These are phyloP conservation scores for Hypomontagnella monticulosa DNA, from an alignment of 495 filamentous ascomycete species.

Conservation along the genomic window DNA sequence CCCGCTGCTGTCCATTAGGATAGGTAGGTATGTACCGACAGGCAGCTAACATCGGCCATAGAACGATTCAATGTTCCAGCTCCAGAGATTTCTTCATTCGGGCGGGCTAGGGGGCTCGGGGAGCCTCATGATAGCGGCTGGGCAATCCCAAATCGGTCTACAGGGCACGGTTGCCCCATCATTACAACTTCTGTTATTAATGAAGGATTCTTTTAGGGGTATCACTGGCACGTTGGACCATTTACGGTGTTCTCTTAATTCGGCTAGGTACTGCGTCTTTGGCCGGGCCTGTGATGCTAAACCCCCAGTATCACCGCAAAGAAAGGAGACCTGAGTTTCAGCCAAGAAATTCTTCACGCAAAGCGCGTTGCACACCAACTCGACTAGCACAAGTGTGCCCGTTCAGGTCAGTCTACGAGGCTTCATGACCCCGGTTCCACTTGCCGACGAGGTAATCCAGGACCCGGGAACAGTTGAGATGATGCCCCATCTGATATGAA, in stretches of 20 bases:
- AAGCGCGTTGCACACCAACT: slow-evolving; percentile 35
- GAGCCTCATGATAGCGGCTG: slow-evolving; percentile 37
- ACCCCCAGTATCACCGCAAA: slow-evolving; percentile 3
- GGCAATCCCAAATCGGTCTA: slow-evolving; percentile 5
- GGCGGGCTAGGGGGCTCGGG: neutral
- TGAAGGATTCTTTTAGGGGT: slow-evolving; percentile 22
- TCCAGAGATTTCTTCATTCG: neutral
- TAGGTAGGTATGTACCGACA: neutral
- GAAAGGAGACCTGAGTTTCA: slow-evolving; percentile 36
- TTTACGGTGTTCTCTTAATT: slow-evolving; percentile 16
- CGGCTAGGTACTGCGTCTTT: slow-evolving; percentile 8
- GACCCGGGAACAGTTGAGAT: slow-evolving; percentile 16
- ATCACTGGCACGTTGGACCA: slow-evolving; percentile 8
- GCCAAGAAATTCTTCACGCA: slow-evolving; percentile 42
- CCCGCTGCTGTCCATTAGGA: neutral
- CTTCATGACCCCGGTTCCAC: slow-evolving; percentile 19
- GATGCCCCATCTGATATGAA: slow-evolving; percentile 38
- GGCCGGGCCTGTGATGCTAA: slow-evolving; percentile 15
- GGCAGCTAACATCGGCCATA: neutral
- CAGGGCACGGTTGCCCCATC: slow-evolving; percentile 10
- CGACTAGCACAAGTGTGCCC: slow-evolving; percentile 28
- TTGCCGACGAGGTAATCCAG: slow-evolving; percentile 18
- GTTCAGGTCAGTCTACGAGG: slow-evolving; percentile 12
- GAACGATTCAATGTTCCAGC: neutral
- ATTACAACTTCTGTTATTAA: slow-evolving; percentile 20